Conservation (phyloP, 2,329 filamentous ascomycete genomes). For the Cladosporium sp. region DNA sequence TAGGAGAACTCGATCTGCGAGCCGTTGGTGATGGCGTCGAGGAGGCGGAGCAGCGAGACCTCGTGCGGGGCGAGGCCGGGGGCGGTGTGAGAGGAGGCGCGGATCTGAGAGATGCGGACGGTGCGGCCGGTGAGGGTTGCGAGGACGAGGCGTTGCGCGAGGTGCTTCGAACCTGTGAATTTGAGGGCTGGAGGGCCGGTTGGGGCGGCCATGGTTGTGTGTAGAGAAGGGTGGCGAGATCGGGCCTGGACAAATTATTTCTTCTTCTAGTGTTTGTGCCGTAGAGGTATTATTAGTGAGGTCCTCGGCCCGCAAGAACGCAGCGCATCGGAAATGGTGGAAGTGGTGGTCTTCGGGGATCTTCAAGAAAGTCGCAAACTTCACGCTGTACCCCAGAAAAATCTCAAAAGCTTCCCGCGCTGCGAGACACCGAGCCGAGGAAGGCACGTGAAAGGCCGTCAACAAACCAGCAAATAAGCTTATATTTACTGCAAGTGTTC, state of each 20-base stretch:
- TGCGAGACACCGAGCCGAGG: too few relatives aligned
- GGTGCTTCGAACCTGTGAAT: slow-evolving; percentile 77
- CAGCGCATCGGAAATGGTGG: not conserved
- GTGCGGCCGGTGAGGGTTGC: slow-evolving; percentile 85
- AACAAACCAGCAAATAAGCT: too few relatives aligned
- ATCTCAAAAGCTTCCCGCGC: too few relatives aligned
- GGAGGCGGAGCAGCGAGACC: slow-evolving; percentile 88
- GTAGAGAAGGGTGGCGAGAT: too few relatives aligned
- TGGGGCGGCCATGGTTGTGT: slow-evolving; percentile 22
- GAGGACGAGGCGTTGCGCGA: slow-evolving; percentile 78
- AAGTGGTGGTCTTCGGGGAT: not conserved
- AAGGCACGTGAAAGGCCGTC: too few relatives aligned
- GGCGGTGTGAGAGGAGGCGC: slow-evolving; percentile 74
- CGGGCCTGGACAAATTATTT: too few relatives aligned
- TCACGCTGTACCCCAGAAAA: too few relatives aligned
- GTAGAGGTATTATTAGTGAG: not conserved
- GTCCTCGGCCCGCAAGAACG: not conserved
- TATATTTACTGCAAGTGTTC: too few relatives aligned
- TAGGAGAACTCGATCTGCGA: slow-evolving; percentile 92
- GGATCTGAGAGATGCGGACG: slow-evolving; percentile 89
- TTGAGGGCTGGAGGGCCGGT: slow-evolving; percentile 25
- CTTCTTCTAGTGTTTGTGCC: too few relatives aligned
- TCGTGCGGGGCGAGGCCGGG: slow-evolving; percentile 89
- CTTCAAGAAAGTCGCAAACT: not conserved
- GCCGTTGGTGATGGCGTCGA: slow-evolving; percentile 93